Base-by-base conservation (phyloP, 2,329 filamentous ascomycete species). In the Gaeumannomyces tritici region DNA sequence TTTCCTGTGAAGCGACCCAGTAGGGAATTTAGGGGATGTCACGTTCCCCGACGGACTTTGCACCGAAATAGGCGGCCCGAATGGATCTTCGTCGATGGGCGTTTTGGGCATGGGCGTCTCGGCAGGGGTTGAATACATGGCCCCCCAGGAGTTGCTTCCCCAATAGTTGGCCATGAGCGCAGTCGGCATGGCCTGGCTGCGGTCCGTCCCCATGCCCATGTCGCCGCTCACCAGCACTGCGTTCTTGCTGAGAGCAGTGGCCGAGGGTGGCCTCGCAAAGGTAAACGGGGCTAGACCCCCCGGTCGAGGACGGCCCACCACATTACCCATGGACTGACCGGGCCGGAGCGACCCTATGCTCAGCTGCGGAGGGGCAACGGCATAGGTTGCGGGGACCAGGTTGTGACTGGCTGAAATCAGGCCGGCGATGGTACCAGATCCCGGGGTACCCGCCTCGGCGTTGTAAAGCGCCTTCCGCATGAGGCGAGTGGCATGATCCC, bases 141-240 rank as follows among this genome's bases (percentile, higher is more conserved):
- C 69, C 56, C 72, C 75, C 90, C 92, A 96, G 58, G 92, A 88
- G 63, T 86, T 89, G 69, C 88, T 96, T 60, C 93, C 93, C 93
- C 93, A 98, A 62, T 96, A 83, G 72, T 98, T 98, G 35, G 93
- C 93, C 79, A 96, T 85, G 65, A 97, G 86, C 18, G 91, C 91
- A 60, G 89, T 90, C 1, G 93, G 91, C 75, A 96, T 85, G 27
- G 84, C 84, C 55, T 89, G 85, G n/a, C 82, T 82, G 58, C 80
- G 84, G n/a, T 86, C 86, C 24, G 86, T 74, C 3, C 82, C 83
- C 63, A 91, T 79, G 2, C 86, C 85, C 64, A 88, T 84, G 70
- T 96, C 92, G 61, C 88, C 89, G 68, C 89, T 91, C 21, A 93
- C 85, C 29, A 91, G 81, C 28, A 97, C 89, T 27, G 93, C 93